Conservation (phyloP, 2,329 filamentous ascomycete species). For the Fusarium praegraminearum region DNA sequence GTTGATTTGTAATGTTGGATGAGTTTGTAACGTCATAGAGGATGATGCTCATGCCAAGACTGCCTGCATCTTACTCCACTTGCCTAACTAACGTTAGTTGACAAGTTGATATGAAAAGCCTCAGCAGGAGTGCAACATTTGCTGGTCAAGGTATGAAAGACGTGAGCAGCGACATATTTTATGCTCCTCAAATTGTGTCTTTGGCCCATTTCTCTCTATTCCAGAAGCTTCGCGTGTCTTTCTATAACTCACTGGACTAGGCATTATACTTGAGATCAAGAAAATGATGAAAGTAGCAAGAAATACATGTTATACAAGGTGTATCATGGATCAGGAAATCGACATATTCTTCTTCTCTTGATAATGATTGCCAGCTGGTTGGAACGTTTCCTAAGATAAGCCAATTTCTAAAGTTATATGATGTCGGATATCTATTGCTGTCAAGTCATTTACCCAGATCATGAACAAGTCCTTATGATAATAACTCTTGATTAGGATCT, state of each 20-base stretch:
- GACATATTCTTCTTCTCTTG: neutral
- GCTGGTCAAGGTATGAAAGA: neutral
- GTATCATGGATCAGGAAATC: neutral
- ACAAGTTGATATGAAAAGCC: no score
- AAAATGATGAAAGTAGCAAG: neutral
- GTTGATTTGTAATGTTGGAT: neutral
- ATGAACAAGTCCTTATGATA: no score
- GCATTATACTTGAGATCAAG: no score
- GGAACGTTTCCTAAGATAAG: no score
- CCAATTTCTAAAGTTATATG: no score
- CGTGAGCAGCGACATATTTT: accelerated
- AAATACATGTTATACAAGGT: neutral
- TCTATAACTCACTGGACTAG: accelerated
- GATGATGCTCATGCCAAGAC: neutral
- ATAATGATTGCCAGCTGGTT: no score
- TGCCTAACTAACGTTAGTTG: neutral
- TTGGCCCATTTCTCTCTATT: neutral
- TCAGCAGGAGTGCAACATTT: neutral
- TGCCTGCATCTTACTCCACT: neutral
- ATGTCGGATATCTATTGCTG: no score
- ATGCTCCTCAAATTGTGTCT: neutral
- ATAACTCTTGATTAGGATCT: no score
- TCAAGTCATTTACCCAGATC: no score
- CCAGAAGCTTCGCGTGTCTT: accelerated
- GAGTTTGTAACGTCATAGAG: neutral